Conservation (phyloP, 768 basidiomycete genomes). For the Hericium rajendrae region DNA sequence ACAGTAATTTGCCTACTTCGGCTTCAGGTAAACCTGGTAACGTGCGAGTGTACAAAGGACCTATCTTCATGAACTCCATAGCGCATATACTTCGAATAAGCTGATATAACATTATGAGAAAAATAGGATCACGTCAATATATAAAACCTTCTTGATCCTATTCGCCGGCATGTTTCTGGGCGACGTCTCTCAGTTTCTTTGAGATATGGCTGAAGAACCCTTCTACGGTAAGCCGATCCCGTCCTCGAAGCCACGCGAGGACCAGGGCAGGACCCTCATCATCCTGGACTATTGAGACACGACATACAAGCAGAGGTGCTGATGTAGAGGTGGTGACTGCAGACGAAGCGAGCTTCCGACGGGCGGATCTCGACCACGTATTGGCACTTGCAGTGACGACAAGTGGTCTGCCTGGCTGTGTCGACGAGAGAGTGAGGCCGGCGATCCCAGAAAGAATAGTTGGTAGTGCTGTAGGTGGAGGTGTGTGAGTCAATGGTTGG, state of each 20-base stretch:
- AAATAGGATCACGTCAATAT: too few species aligned
- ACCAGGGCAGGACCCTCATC: conserved; percentile 22
- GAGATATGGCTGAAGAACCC: conserved; percentile 59
- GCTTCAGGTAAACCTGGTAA: too few species aligned
- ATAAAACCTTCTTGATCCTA: too few species aligned
- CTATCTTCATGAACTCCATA: too few species aligned
- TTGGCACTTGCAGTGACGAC: conserved; percentile 21
- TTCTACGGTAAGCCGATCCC: conserved; percentile 49
- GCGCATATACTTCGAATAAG: too few species aligned
- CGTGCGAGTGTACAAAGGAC: too few species aligned
- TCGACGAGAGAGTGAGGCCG: conserved; percentile 13
- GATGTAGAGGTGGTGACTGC: neutral
- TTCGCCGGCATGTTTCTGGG: neutral
- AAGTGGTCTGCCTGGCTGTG: neutral
- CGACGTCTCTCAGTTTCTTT: conserved; percentile 31
- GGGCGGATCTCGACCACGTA: conserved; percentile 63
- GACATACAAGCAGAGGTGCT: conserved; percentile 10
- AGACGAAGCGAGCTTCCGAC: conserved; percentile 28
- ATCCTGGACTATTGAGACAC: conserved; percentile 16
- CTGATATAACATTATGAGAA: too few species aligned
- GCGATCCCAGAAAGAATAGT: conserved; percentile 27
- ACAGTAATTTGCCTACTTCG: too few species aligned
- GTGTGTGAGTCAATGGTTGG: conserved; percentile 25
- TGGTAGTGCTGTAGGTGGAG: conserved; percentile 16
- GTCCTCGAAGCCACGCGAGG: conserved; percentile 57